phyloP scores from a whole-genome alignment of 2,329 filamentous ascomycete genomes.

The Nannizziopsis barbatae region DNA sequence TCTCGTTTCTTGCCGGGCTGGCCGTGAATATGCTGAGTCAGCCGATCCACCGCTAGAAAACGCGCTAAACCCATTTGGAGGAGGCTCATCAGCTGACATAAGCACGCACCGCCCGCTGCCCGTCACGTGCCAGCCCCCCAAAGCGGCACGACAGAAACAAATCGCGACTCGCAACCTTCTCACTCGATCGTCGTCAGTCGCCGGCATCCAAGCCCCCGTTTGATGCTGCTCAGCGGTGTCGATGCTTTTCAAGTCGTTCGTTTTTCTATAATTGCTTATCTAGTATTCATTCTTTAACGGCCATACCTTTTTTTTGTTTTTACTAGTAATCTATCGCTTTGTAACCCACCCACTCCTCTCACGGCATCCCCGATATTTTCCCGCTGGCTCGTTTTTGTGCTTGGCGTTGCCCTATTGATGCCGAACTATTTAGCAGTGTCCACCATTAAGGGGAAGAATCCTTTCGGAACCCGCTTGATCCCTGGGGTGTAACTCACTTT shows the following conservation, averaged over 20 bases:
- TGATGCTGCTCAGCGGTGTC: neutral
- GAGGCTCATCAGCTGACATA: conserved; percentile 2
- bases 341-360: neutral
- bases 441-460: neutral
- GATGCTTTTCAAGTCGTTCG: conserved; percentile 1
- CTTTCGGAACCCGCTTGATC: neutral
- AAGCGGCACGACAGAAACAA: neutral
- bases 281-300: neutral
- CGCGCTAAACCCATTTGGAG: conserved; percentile 2
- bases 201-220: neutral
- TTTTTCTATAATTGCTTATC: neutral
- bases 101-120: neutral
- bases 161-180: neutral
- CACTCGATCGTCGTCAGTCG: neutral
- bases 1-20: neutral
- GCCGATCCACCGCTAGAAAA: neutral
- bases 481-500: neutral
- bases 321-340: neutral
- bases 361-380: conserved; percentile 4
- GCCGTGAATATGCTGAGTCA: neutral
- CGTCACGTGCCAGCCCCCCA: neutral
- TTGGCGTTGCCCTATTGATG: conserved; percentile 9
- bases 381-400: conserved; percentile 5
- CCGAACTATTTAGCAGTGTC: conserved; percentile 1
- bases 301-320: neutral